Evolutionary conservation across 495 filamentous ascomycete species (phyloP), one percentile per base, ranked within the genome.

Genomic region (Aspergillus indologenus): DNA sequence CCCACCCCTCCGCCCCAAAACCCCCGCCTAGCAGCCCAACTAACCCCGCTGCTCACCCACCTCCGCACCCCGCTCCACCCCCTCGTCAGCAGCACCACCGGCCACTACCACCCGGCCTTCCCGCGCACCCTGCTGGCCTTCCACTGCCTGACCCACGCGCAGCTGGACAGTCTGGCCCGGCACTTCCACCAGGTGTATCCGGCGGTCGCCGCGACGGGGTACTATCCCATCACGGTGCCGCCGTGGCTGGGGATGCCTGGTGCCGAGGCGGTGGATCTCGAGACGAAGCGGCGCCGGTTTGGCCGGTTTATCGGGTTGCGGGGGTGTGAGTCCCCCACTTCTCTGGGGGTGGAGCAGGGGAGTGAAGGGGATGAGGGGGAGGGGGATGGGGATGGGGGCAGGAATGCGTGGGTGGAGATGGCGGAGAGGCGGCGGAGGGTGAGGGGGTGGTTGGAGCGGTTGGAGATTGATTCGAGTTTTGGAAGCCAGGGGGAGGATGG

Each of bases 131-230:
- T 94, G 22, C 81, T 95, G 45, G 90, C 89, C 29, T 80, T 83
- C 61, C 50, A 54, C 40, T 42, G 58, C 34, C 82, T 94, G 50
- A 91, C 89, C 20, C 79, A 84, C 61, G 66, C 61, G 20, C 78
- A 93, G 68, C 82, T 92, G 45, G 89, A 95, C 65, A 69, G 68
- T 40, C 84, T 96, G 6, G 89, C 90, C 8, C 73, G 77, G 42
- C 87, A 88, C 68, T 94, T 90, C 72, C 86, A 91, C 70, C 90
- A 96, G 68, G 75, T 81, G 47, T 74, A 61, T 81, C 86, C 53
- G 76, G 85, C 44, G 62, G 71, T 69, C 18, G 60, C 56, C 0
- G 83, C 75, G 65, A 86, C 82, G 1, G 53, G 54, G 43, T 66
- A 73, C n/a, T 94, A 96, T 68, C 90, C 91, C 3, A 80, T 73